Conservation (phyloP, 441 rosid genomes). For the Cnidoscolus chayamansa region DNA sequence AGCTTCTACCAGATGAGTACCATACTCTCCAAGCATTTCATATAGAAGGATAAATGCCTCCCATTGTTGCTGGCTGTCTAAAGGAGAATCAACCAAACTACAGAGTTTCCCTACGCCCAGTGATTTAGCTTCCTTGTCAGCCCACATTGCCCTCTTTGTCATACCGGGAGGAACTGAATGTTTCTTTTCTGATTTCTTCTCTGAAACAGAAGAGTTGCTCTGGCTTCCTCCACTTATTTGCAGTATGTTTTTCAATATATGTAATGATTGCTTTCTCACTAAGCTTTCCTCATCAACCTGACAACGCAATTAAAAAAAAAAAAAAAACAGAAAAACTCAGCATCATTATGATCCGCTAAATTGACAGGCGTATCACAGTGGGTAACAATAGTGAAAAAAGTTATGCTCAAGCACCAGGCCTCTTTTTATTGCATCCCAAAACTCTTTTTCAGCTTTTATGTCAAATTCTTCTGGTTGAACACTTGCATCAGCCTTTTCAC, state of each 20-base stretch:
- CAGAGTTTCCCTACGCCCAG: conserved; percentile 68
- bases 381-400: conserved; percentile 19
- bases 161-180: conserved; percentile 42
- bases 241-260: conserved; percentile 60
- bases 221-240: conserved; percentile 41
- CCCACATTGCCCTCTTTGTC: conserved; percentile 84
- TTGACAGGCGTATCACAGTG: conserved; percentile 19
- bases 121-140: conserved; percentile 88
- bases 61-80: conserved; percentile 65
- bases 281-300: conserved; percentile 79
- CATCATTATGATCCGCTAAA: neutral
- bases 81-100: conserved; percentile 42
- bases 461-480: conserved; percentile 50
- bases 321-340: neutral
- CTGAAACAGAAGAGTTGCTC: conserved; percentile 27
- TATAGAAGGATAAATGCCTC: conserved; percentile 79
- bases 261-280: conserved; percentile 87
- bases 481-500: conserved; percentile 33
- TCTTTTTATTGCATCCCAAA: conserved; percentile 86
- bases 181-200: conserved; percentile 36
- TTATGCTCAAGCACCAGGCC: conserved; percentile 66
- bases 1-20: conserved; percentile 93
- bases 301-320: conserved; percentile 23
- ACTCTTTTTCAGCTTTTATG: conserved; percentile 54
- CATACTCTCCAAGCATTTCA: conserved; percentile 96